phyloP scores from a whole-genome alignment of 768 basidiomycete species.

The Phylloporus sp. region DNA sequence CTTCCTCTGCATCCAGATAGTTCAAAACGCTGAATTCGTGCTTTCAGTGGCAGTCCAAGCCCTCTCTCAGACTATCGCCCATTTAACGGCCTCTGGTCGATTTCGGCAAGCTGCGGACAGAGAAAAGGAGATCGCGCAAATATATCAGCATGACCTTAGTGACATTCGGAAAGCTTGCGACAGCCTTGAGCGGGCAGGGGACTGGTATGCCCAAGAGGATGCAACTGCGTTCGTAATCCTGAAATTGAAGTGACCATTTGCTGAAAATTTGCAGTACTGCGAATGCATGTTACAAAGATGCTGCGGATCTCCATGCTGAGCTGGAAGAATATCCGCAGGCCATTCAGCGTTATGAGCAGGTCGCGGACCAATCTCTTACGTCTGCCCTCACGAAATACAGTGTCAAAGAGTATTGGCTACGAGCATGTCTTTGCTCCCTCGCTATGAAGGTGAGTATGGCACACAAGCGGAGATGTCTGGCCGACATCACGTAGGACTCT shows the following conservation, averaged over 20 bases:
- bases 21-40: conserved; percentile 8
- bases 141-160: conserved; percentile 78
- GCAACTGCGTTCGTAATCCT: conserved; percentile 75
- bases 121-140: conserved; percentile 95
- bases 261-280: conserved; percentile 63
- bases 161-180: conserved; percentile 87
- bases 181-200: conserved; percentile 85
- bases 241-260: neutral
- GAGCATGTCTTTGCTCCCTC: conserved; percentile 80
- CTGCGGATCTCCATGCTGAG: conserved; percentile 91
- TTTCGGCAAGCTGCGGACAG: conserved; percentile 98
- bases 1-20: neutral
- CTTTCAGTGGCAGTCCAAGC: conserved; percentile 83
- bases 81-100: conserved; percentile 79
- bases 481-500: conserved; percentile 56
- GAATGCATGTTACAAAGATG: conserved; percentile 93
- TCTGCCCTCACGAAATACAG: conserved; percentile 94
- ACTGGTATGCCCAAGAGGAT: conserved; percentile 98
- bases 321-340: conserved; percentile 82
- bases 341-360: conserved; percentile 85
- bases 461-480: neutral
- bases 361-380: conserved; percentile 76
- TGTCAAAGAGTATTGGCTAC: conserved; percentile 97
- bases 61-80: conserved; percentile 75
- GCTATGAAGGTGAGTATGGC: conserved; percentile 71